Conservation (phyloP, 768 basidiomycete genomes). For the Pleurotus sapidus region DNA sequence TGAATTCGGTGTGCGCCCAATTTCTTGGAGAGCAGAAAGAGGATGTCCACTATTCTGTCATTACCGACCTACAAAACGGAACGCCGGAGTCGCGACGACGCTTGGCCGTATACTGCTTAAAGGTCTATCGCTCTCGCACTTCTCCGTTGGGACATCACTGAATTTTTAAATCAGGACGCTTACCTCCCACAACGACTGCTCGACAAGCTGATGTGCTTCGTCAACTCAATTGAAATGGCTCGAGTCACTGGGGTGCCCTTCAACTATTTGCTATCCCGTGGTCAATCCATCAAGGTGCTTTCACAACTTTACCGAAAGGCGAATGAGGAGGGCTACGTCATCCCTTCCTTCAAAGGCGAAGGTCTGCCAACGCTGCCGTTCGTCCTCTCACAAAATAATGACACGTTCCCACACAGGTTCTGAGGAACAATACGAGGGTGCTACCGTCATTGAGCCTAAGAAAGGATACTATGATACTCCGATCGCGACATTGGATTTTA, state of each 20-base stretch:
- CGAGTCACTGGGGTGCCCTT: constrained; percentile 99
- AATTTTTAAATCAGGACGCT: constrained; percentile 67
- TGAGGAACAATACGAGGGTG: constrained; percentile 98
- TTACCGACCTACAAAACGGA: constrained; percentile 97
- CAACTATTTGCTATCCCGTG: constrained; percentile 90
- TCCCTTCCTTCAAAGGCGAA: constrained; percentile 84
- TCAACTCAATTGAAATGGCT: constrained; percentile 99
- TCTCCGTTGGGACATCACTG: neutral
- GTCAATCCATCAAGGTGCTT: constrained; percentile 98
- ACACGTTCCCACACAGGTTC: constrained; percentile 43
- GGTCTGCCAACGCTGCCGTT: constrained; percentile 37
- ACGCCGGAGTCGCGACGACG: constrained; percentile 90
- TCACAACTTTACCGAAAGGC: constrained; percentile 95
- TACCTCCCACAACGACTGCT: constrained; percentile 95
- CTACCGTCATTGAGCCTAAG: constrained; percentile 96
- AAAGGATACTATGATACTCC: constrained; percentile 96
- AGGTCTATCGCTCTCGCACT: constrained; percentile 45
- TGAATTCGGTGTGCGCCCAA: constrained; percentile 97
- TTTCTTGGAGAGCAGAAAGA: constrained; percentile 99
- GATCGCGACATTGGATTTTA: constrained; percentile 98
- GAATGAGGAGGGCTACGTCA: constrained; percentile 85
- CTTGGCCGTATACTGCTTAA: constrained; percentile 95
- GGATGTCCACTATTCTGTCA: constrained; percentile 97
- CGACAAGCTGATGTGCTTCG: constrained; percentile 98
- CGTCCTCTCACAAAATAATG: no score